These are phyloP conservation scores for Beauveria scarabaeidicola DNA, from an alignment of 2,329 filamentous ascomycete species.

Conservation along the genomic window DNA sequence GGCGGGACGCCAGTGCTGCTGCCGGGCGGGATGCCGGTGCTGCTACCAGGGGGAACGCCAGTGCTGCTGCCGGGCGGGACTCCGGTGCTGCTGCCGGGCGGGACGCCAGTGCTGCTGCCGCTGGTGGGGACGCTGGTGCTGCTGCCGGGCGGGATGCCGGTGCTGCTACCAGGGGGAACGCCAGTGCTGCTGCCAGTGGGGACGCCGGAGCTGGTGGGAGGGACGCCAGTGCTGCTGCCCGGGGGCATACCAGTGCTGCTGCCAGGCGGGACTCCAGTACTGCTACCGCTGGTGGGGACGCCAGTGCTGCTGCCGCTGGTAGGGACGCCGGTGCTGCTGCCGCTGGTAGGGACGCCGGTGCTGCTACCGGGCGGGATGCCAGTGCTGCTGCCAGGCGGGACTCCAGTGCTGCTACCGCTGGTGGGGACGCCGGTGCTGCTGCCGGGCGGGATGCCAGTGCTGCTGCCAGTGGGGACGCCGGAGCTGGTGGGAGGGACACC, in stretches of 20 bases:
- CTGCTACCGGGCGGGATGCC: background rate
- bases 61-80: too few relatives aligned
- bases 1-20: too few relatives aligned
- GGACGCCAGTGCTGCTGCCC: background rate
- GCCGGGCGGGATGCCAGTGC: background rate
- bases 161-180: too few relatives aligned
- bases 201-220: background rate
- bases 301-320: background rate
- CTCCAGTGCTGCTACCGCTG: background rate
- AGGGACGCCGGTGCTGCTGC: background rate
- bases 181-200: background rate
- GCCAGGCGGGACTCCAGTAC: background rate
- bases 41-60: too few relatives aligned
- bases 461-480: too few relatives aligned
- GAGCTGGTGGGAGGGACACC: background rate
- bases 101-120: too few relatives aligned
- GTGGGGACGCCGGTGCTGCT: too few relatives aligned
- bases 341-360: background rate
- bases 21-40: too few relatives aligned
- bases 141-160: too few relatives aligned
- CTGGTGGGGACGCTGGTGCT: too few relatives aligned
- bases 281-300: background rate
- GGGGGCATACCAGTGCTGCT: background rate
- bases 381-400: background rate
- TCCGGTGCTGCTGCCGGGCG: too few relatives aligned